Percentiles rank a stretch among this genome's conserved stretches.
Conservation (phyloP, 768 basidiomycete species). For the Lepiota brunneoincarnata region DNA sequence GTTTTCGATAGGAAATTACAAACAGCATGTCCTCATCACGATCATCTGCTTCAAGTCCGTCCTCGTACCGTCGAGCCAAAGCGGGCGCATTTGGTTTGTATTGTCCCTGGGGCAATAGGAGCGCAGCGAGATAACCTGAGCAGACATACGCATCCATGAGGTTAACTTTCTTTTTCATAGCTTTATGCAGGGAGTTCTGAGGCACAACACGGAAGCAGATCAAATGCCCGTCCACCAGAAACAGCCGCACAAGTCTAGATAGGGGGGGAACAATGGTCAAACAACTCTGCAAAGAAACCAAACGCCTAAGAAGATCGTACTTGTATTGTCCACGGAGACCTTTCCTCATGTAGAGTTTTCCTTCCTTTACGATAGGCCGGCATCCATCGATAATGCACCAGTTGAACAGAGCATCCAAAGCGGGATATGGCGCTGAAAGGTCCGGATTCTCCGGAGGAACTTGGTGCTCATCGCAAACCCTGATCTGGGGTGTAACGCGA, state of each 20-base stretch:
- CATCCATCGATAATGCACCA: conserved; percentile 88
- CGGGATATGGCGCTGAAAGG: conserved; percentile 50
- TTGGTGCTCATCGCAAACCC: conserved; percentile 37
- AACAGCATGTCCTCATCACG: conserved; percentile 87
- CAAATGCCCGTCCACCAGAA: conserved; percentile 74
- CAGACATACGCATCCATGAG: conserved; percentile 77
- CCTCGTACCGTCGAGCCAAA: conserved; percentile 76
- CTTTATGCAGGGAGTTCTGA: conserved; percentile 53
- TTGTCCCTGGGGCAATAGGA: conserved; percentile 61
- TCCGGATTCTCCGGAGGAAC: conserved; percentile 52
- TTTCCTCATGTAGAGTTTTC: conserved; percentile 69
- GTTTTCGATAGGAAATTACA: conserved; percentile 67
- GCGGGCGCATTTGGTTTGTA: conserved; percentile 50
- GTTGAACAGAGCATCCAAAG: conserved; percentile 69
- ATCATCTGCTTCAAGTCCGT: conserved; percentile 88
- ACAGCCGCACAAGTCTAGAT: conserved; percentile 62
- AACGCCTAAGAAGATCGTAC: conserved; percentile 40
- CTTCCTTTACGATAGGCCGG: conserved; percentile 67
- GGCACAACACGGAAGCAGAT: conserved; percentile 68
- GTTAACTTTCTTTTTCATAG: conserved; percentile 52
- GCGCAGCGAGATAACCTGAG: conserved; percentile 82
- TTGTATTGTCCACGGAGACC: conserved; percentile 76
- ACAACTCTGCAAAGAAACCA: conserved; percentile 2
- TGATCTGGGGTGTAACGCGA: conserved; percentile 56
- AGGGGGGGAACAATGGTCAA: conserved; percentile 1